Base-by-base conservation (phyloP, 306 rosid species). In the Vicia villosa region DNA sequence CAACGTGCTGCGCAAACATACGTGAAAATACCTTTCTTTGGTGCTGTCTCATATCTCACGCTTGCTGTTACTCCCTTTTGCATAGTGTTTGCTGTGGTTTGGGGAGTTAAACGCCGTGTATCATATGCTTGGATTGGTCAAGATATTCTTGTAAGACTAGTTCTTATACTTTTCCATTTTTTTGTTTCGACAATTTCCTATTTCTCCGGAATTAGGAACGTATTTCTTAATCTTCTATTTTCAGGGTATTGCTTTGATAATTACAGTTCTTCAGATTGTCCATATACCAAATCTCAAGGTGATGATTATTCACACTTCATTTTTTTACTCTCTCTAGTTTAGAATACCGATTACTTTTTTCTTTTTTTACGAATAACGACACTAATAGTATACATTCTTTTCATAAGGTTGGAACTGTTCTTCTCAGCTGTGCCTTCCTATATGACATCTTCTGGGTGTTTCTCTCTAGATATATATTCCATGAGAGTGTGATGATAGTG, bases 401-500 rank as follows among this genome's bases (percentile, higher is more conserved):
- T 50, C 69, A 3, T 40, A 16, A 94, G 98, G 98, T 94, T 73
- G 98, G 97, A 76, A 90, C 98, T 58, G 91, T 94, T 82, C 98
- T 94, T 74, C 98, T 94, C 46, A 77, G 95, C 43, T 94, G 98
- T 77, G 87, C 98, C 72, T 90, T 94, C 77, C 77, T 94, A 61
- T 94, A 94, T 12, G 98, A 94, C 81, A 90, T 94, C 79, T 88
- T 94, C 79, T 94, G 98, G 98, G 98, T 90, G 47, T 94, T 94
- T 55, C 85, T 94, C 78, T 94, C 98, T n/a, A 90, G 88, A 76
- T 78, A 79, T 87, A 84, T 86, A 94, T 94, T 90, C 88, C 90
- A 88, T 56, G 96, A 94, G 88, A 94, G 98, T 47, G 98, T 94
- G 76, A 94, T 94, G 98, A 94, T 94, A 88, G 98, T 90, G 90